These are phyloP conservation scores for Amanita polypyramis DNA, from an alignment of 768 basidiomycete genomes.

Conservation along the genomic window DNA sequence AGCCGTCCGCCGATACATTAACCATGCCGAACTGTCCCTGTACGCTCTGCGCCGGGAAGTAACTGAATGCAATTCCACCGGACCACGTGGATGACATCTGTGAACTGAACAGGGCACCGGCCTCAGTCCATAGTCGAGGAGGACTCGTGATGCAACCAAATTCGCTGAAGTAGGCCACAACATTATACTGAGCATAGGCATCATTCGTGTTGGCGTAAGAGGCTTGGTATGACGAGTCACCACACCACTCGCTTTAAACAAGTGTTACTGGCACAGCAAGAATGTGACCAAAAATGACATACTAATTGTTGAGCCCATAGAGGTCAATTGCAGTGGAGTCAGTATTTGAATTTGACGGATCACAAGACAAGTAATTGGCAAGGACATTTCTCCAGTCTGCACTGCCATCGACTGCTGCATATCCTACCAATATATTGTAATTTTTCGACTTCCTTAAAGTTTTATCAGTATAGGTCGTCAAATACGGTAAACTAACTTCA, in stretches of 20 bases:
- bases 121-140: slow-evolving; percentile 76
- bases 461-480: slow-evolving; percentile 7
- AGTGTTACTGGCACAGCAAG: background rate
- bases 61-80: slow-evolving; percentile 83
- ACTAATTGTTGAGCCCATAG: slow-evolving; percentile 86
- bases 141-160: slow-evolving; percentile 59
- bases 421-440: slow-evolving; percentile 65
- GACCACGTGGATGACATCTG: slow-evolving; percentile 77
- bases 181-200: slow-evolving; percentile 54
- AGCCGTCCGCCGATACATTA: slow-evolving; percentile 55
- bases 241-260: slow-evolving; percentile 68
- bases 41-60: slow-evolving; percentile 73
- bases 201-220: slow-evolving; percentile 46
- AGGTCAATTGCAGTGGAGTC: slow-evolving; percentile 66
- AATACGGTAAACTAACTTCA: slow-evolving; percentile 15
- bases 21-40: slow-evolving; percentile 81
- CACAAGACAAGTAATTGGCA: slow-evolving; percentile 76
- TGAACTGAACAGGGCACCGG: slow-evolving; percentile 56
- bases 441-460: slow-evolving; percentile 45
- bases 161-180: slow-evolving; percentile 86
- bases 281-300: slow-evolving; percentile 17
- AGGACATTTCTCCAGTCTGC: slow-evolving; percentile 51
- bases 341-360: slow-evolving; percentile 39
- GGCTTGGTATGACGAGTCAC: slow-evolving; percentile 43
- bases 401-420: slow-evolving; percentile 74